Base-by-base conservation (phyloP, 2,329 filamentous ascomycete species). In the Dendryphion nanum region DNA sequence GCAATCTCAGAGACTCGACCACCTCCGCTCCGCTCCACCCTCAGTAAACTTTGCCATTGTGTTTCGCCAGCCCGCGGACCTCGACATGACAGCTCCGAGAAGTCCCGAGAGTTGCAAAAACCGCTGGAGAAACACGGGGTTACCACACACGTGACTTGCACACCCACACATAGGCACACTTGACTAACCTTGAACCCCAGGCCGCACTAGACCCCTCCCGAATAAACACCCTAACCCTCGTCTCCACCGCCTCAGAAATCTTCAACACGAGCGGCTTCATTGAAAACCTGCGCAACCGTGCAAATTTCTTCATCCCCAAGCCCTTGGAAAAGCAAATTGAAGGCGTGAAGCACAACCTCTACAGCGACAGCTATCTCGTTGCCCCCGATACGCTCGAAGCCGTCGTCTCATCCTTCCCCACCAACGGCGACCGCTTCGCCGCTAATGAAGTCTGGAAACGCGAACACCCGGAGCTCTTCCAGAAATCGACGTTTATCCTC, bases 401-500 rank as follows among this genome's bases (percentile, higher is more conserved):
- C 31, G 59, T 66, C 2, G 59, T 67, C 40, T 51, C 71, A 24
- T 66, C 63, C 6, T 95, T 93, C 62, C 76, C 76, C 4, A 87
- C 75, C 36, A 93, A 91, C 58, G 89, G 82, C 41, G 85, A 93
- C 68, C 83, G 89, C 4, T 91, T 89, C 57, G 83, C 85, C 18
- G 89, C 89, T 0, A 81, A 84, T 49, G 88, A 95, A 65, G 65
- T 94, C 46, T 73, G 71, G 55, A 95, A 95, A 70, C 76, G 85
- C 14, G 15, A 8, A 13, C 75, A 85, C 41, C 68, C 74, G 1
- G 68, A 72, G 1, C 71, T 71, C 5, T 91, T 89, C 61, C 79
- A 77, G 3, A 74, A 72, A 32, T 72, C 71, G 20, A 86, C 86
- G 1, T 89, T 93, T 62, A 59, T 93, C 20, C 72, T 86, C 50